These are phyloP conservation scores for Penicillium subrubescens DNA, from an alignment of 495 filamentous ascomycete species.

Conservation along the genomic window DNA sequence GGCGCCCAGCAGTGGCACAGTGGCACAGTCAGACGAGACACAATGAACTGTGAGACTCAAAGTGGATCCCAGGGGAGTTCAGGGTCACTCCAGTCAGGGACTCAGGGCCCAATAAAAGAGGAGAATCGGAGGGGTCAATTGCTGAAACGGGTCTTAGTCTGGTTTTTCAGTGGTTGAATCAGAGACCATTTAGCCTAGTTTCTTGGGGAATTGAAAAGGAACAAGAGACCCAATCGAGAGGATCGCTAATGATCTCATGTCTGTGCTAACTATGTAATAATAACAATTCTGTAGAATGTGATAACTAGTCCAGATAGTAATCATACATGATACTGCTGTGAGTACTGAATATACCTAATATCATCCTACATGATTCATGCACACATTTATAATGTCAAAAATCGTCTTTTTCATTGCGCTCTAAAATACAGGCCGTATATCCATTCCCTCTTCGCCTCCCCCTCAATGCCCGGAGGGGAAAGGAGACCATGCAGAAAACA, in stretches of 20 bases:
- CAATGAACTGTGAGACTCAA: too few species aligned
- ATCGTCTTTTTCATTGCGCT: slow-evolving; percentile 11
- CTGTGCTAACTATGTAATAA: too few species aligned
- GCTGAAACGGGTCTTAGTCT: background rate
- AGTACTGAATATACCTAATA: too few species aligned
- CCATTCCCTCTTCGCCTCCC: slow-evolving; percentile 3
- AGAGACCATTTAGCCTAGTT: too few species aligned
- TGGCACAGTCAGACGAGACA: background rate
- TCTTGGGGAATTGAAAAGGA: too few species aligned
- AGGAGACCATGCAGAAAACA: slow-evolving; percentile 5
- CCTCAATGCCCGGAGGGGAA: slow-evolving; percentile 6
- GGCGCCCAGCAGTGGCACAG: background rate
- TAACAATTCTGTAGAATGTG: too few species aligned
- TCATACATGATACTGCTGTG: too few species aligned
- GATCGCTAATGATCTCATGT: too few species aligned
- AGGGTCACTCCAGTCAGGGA: too few species aligned
- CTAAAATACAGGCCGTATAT: slow-evolving; percentile 11
- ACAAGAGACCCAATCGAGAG: too few species aligned
- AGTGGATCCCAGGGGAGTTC: background rate
- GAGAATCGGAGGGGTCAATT: background rate
- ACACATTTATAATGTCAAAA: background rate
- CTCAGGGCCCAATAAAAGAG: background rate
- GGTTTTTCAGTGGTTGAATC: background rate
- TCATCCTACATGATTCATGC: background rate
- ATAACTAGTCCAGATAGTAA: too few species aligned